These are phyloP conservation scores for Saussurea involucrata DNA, from an alignment of 129 eudicot species.

Conservation along the genomic window DNA sequence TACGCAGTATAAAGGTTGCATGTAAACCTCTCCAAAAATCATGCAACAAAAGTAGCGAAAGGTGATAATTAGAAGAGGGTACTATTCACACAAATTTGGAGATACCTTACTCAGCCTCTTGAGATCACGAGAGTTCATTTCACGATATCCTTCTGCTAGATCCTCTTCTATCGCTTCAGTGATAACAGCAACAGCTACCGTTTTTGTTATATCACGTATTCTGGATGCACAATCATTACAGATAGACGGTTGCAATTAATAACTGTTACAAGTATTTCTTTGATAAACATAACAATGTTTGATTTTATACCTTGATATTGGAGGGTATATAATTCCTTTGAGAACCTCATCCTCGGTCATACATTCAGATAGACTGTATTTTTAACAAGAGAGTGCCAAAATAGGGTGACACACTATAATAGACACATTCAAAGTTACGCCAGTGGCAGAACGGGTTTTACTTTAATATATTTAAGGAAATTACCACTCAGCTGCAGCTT, in stretches of 20 bases:
- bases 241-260: not conserved
- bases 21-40: not conserved
- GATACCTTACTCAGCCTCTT: conserved; percentile 65
- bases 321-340: conserved; percentile 78
- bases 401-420: not conserved
- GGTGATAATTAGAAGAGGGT: not conserved
- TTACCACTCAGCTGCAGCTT: conserved; percentile 98
- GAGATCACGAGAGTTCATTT: conserved; percentile 71
- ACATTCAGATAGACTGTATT: conserved; percentile 75
- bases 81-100: not conserved
- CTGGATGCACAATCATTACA: conserved; percentile 33
- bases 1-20: not conserved
- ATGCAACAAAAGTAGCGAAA: not conserved
- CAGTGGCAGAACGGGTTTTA: not conserved
- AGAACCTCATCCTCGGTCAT: conserved; percentile 88
- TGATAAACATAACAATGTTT: not conserved
- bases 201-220: conserved; percentile 89
- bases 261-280: not conserved
- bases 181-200: conserved; percentile 83
- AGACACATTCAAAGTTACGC: not conserved
- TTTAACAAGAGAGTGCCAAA: not conserved
- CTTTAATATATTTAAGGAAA: not conserved
- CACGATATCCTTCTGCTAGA: conserved; percentile 94
- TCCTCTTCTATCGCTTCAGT: conserved; percentile 86
- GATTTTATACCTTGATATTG: conserved; percentile 62